Percentiles rank a stretch among this genome's conserved stretches.
phyloP scores from a whole-genome alignment of 164 flowering plant species.

The Vitis rupestris region DNA sequence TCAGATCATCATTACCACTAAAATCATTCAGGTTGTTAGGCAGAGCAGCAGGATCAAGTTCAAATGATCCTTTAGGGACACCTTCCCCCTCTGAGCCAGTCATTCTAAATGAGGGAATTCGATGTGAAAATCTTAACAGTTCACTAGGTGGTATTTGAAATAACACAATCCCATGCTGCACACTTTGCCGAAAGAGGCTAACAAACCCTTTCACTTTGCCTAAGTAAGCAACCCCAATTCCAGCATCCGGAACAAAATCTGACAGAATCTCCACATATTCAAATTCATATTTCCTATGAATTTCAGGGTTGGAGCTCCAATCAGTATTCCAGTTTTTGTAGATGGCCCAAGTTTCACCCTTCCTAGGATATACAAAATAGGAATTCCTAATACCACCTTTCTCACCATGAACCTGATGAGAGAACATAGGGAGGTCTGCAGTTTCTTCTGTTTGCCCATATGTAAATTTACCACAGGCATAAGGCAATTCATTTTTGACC shows the following conservation, averaged over 20 bases:
- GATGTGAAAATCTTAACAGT: constrained; percentile 55
- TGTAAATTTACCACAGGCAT: constrained; percentile 45
- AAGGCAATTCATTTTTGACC: constrained; percentile 35
- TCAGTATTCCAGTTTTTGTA: constrained; percentile 54
- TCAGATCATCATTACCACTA: constrained; percentile 13
- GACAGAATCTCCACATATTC: constrained; percentile 58
- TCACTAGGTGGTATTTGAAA: constrained; percentile 34
- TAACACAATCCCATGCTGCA: constrained; percentile 11
- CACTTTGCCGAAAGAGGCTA: constrained; percentile 34
- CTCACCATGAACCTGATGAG: constrained; percentile 34
- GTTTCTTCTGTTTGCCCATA: constrained; percentile 22
- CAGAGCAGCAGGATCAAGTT: constrained; percentile 60
- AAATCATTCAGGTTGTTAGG: constrained; percentile 20
- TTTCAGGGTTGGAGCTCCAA: constrained; percentile 48
- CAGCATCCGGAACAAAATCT: constrained; percentile 34
- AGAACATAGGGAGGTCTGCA: constrained; percentile 36
- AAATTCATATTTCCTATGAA: constrained; percentile 30
- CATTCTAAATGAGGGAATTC: constrained; percentile 46
- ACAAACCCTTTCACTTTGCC: constrained; percentile 52
- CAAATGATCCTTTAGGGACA: constrained; percentile 53
- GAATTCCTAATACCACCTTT: constrained; percentile 12
- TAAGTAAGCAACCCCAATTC: constrained; percentile 42
- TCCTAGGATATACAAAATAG: constrained; percentile 46
- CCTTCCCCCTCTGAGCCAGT: constrained; percentile 47
- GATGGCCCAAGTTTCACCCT: constrained; percentile 71